Percentiles rank a stretch among this genome's conserved stretches.
Conservation (phyloP, 768 basidiomycete species). For the Boletus fagicola region DNA sequence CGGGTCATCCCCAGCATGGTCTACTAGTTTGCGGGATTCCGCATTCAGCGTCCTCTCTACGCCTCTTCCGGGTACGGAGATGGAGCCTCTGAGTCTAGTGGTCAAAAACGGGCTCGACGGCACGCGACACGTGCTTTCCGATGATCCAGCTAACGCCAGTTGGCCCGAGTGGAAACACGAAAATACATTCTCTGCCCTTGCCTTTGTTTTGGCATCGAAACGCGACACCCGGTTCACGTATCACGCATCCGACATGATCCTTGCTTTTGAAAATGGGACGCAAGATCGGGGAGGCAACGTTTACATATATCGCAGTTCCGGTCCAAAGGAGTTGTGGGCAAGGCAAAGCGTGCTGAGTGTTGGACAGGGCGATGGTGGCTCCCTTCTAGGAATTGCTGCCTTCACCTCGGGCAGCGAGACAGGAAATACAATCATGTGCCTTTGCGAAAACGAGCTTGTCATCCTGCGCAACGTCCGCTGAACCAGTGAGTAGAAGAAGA, state of each 20-base stretch:
- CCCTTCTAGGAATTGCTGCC: slow-evolving; percentile 72
- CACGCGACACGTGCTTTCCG: slow-evolving; percentile 51
- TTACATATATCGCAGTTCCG: slow-evolving; percentile 74
- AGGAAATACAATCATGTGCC: slow-evolving; percentile 52
- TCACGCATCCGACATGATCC: slow-evolving; percentile 57
- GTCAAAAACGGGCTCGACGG: slow-evolving; percentile 77
- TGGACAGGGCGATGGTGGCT: slow-evolving; percentile 65
- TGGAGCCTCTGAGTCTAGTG: slow-evolving; percentile 44
- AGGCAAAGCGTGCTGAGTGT: slow-evolving; percentile 82
- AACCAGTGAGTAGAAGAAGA: not conserved
- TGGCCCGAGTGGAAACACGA: slow-evolving; percentile 64
- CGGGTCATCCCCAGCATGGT: slow-evolving; percentile 48
- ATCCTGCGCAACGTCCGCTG: slow-evolving; percentile 46
- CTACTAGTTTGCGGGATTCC: slow-evolving; percentile 30
- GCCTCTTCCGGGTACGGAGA: slow-evolving; percentile 56
- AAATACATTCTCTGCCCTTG: slow-evolving; percentile 84
- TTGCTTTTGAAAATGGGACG: slow-evolving; percentile 83
- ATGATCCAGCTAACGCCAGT: slow-evolving; percentile 12
- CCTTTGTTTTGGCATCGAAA: slow-evolving; percentile 94
- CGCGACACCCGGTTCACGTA: slow-evolving; percentile 85
- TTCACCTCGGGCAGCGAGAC: slow-evolving; percentile 35
- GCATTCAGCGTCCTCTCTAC: slow-evolving; percentile 63
- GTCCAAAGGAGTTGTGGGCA: slow-evolving; percentile 54
- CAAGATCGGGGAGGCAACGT: slow-evolving; percentile 73
- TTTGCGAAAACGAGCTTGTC: slow-evolving; percentile 77